phyloP scores from a whole-genome alignment of 1,284 basidiomycete species.

The Lentinula novae-zelandiae region DNA sequence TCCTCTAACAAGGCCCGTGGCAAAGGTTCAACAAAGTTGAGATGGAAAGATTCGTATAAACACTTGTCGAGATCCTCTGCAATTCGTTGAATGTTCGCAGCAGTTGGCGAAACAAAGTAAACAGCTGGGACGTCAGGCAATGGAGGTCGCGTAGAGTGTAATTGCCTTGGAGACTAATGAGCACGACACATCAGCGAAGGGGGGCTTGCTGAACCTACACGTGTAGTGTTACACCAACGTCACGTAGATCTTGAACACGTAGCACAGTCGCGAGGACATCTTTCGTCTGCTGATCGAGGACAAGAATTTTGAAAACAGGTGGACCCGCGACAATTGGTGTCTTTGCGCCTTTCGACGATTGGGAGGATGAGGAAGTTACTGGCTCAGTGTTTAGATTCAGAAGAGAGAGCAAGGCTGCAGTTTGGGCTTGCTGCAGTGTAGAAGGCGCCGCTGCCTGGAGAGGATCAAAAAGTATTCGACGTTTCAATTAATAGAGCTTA shows the following conservation, averaged over 20 bases:
- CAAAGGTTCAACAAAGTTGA: constrained; percentile 94
- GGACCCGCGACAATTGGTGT: constrained; percentile 57
- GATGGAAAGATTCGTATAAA: constrained; percentile 90
- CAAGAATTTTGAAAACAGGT: constrained; percentile 94
- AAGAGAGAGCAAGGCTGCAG: constrained; percentile 63
- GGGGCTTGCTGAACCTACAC: constrained; percentile 57
- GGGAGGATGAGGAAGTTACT: constrained; percentile 25
- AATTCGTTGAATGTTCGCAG: constrained; percentile 85
- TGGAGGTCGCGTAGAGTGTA: constrained; percentile 87
- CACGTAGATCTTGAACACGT: constrained; percentile 93
- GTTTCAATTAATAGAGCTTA: constrained; percentile 24
- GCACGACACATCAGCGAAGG: not conserved
- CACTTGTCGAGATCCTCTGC: constrained; percentile 84
- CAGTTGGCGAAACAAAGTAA: constrained; percentile 93
- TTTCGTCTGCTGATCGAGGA: constrained; percentile 94
- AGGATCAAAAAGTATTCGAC: not conserved
- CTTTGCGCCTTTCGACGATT: constrained; percentile 41
- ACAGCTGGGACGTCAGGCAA: constrained; percentile 95
- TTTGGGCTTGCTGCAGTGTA: constrained; percentile 80
- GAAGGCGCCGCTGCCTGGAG: constrained; percentile 20
- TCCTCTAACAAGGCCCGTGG: constrained; percentile 90
- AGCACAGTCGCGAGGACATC: constrained; percentile 95
- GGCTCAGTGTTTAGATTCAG: constrained; percentile 52
- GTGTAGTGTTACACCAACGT: constrained; percentile 95
- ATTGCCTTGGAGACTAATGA: constrained; percentile 56